Percentiles rank a stretch among this genome's conserved stretches.
Conservation (phyloP, 495 filamentous ascomycete species). For the Cudoniella acicularis region DNA sequence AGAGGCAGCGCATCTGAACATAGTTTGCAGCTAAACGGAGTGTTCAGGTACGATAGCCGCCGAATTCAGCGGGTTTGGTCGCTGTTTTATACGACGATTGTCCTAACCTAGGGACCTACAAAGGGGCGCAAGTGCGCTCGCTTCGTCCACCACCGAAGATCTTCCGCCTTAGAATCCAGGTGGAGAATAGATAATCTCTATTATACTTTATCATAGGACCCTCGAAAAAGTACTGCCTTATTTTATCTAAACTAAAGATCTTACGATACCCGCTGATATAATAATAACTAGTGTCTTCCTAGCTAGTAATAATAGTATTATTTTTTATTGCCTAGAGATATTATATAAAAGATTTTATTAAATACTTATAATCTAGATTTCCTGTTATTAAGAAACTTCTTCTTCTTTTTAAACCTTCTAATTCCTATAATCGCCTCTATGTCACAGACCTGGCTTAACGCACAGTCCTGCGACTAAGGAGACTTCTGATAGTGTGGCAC, state of each 20-base stretch:
- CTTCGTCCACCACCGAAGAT: background rate
- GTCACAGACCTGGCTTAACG: too few relatives aligned
- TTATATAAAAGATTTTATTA: background rate
- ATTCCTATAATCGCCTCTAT: background rate
- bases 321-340: background rate
- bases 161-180: background rate
- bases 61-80: background rate
- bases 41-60: conserved; percentile 7
- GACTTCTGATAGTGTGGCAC: too few relatives aligned
- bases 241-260: background rate
- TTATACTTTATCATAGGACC: background rate
- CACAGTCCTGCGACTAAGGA: too few relatives aligned
- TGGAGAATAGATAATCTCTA: background rate
- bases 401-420: background rate
- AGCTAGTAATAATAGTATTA: background rate
- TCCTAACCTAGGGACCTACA: background rate
- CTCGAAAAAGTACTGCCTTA: background rate
- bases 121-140: background rate
- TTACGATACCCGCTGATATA: background rate
- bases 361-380: background rate
- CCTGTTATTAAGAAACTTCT: background rate
- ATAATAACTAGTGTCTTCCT: background rate
- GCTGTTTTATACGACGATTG: too few relatives aligned
- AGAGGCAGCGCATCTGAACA: too few relatives aligned
- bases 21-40: too few relatives aligned